A percentile compares a stretch with the other conserved stretches of the same genome.
phyloP scores from a whole-genome alignment of 257 asterid species.

The Solanum gracilifrons region DNA sequence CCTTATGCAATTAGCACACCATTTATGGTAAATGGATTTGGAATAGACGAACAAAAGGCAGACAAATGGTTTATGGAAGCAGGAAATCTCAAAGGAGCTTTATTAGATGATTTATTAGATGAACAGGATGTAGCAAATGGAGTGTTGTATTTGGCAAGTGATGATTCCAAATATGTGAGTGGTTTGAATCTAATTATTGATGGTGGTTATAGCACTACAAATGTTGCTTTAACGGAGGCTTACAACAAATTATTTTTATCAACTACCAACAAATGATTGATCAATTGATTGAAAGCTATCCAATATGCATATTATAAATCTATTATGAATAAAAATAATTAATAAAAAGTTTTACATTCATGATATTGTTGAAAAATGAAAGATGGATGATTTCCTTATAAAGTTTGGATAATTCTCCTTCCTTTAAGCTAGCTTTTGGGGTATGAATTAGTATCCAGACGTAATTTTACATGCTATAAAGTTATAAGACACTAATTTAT shows the following conservation, averaged over 20 bases:
- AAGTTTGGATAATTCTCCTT: no score
- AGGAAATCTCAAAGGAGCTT: neutral
- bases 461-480: no score
- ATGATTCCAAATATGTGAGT: neutral
- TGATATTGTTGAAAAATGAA: no score
- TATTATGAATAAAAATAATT: no score
- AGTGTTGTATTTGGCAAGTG: neutral
- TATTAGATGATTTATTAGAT: neutral
- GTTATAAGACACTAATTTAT: no score
- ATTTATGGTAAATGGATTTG: fast-evolving
- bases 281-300: no score
- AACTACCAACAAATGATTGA: no score
- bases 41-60: neutral
- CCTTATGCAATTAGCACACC: neutral
- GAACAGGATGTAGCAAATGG: neutral
- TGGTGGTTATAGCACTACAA: neutral
- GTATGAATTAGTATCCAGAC: no score
- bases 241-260: neutral
- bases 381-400: no score
- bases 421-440: no score
- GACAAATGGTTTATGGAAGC: neutral
- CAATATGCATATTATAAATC: no score
- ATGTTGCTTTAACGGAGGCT: neutral
- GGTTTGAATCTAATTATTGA: neutral
- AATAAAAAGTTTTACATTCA: no score